Conservation (phyloP, 73 alveolate genomes). For the Effrenium voratum region DNA sequence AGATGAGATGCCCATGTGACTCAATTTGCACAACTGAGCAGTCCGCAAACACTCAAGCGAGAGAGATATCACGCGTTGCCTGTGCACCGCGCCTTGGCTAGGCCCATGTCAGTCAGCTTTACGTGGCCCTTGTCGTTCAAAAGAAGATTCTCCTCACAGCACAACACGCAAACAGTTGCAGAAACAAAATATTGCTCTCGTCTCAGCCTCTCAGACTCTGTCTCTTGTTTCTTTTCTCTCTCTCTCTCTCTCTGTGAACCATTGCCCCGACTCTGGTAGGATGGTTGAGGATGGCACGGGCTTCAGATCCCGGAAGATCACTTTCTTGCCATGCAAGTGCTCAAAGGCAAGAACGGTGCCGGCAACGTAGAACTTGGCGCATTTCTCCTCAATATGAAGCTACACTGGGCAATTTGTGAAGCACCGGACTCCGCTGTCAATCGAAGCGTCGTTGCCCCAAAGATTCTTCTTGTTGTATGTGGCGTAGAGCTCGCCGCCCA, state of each 20-base stretch:
- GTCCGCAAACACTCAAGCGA: not conserved
- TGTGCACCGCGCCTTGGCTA: constrained; percentile 14
- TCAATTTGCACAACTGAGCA: not conserved
- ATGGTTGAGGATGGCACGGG: constrained; percentile 22
- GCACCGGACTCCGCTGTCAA: not conserved
- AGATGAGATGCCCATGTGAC: not conserved
- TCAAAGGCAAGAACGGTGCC: constrained; percentile 83
- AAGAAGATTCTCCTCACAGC: constrained; percentile 55
- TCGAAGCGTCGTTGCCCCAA: constrained; percentile 51
- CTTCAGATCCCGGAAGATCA: constrained; percentile 85
- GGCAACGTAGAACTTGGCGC: constrained; percentile 83
- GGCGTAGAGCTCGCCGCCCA: constrained; percentile 93
- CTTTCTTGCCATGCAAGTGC: constrained; percentile 74
- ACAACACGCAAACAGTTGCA: not conserved
- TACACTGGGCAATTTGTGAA: not conserved
- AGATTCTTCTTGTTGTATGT: constrained; percentile 87
- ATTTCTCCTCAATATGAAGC: not conserved
- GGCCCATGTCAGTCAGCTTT: constrained; percentile 92
- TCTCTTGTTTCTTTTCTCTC: not conserved
- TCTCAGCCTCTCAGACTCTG: not conserved
- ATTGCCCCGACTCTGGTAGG: not conserved
- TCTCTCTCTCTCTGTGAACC: not conserved
- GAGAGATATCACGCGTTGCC: not conserved
- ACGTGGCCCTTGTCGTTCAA: constrained; percentile 86
- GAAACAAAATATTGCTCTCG: not conserved